Evolutionary conservation across 352 stramenopile species (phyloP), one percentile per base, ranked within the genome.

Genomic region (Pythium aristosporum): DNA sequence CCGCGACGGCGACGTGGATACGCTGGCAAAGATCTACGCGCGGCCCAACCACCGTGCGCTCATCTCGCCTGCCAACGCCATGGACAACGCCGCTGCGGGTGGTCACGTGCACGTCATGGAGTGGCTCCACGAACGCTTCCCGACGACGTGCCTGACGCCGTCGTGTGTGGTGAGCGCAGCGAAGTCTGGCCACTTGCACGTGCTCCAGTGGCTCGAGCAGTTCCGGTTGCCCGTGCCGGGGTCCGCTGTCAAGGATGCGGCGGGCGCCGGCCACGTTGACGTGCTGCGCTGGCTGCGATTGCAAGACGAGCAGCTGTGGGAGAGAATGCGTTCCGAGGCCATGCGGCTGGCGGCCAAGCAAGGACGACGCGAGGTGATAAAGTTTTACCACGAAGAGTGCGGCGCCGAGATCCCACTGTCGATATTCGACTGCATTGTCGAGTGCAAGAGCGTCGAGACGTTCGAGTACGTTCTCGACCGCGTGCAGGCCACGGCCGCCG

Each of bases 371-470:
- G 46, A 36, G 7, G 46, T 51, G 0, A 0, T 51, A 1, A 6
- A 51, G 46, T 51, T 34, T 32, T 51, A 51, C 46, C 46, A 51
- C 21, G 46, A 51, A 51, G 46, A 51, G 10, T 34, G 21, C 21
- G 21, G 21, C 4, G 5, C 23, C 10, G 21, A 20, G 46, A 6
- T 51, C 10, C 2, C 8, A 3, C 3, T 25, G 8, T n/a, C 20
- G 9, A 5, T 32, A 6, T 21, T 51, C 15, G 8, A 51, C 5
- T 36, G 5, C 5, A 9, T 51, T 0, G 32, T 23, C 15, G 46
- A 23, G 11, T 36, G 46, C 46, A 51, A 51, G 46, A 51, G 46
- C 21, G 46, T 51, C 46, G 46, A 51, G 21, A 51, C 46, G 4
- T 23, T 34, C 46, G 46, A 51, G 46, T 51, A 51, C 11, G 5